Conservation (phyloP, 2,329 filamentous ascomycete genomes). For the Venturiaceae sp. region DNA sequence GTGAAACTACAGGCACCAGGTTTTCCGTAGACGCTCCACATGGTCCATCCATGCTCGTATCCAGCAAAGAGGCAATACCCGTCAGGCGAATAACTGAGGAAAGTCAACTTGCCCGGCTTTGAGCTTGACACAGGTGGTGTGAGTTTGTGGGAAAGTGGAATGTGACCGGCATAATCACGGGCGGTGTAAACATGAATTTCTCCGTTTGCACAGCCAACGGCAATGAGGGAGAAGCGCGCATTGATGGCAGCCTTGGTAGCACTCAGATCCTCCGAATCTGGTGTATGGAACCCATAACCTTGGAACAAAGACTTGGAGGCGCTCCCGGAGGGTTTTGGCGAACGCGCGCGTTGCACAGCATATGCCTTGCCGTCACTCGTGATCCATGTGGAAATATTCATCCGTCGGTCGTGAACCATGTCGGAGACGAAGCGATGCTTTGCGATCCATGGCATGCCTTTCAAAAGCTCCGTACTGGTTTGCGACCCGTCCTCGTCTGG, state of each 20-base stretch:
- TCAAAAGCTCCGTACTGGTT: slow-evolving; percentile 83
- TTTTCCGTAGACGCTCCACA: slow-evolving; percentile 96
- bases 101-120: slow-evolving; percentile 62
- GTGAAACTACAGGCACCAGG: slow-evolving; percentile 75
- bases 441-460: slow-evolving; percentile 75
- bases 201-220: slow-evolving; percentile 72
- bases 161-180: slow-evolving; percentile 86
- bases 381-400: slow-evolving; percentile 92
- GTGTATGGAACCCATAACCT: slow-evolving; percentile 82
- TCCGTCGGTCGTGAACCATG: slow-evolving; percentile 90
- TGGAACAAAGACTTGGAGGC: slow-evolving; percentile 51
- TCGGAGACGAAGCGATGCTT: slow-evolving; percentile 68
- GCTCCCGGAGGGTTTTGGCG: neutral
- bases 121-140: slow-evolving; percentile 51
- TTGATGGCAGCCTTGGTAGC: slow-evolving; percentile 78
- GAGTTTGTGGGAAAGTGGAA: slow-evolving; percentile 76
- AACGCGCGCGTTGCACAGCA: slow-evolving; percentile 62
- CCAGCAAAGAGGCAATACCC: slow-evolving; percentile 94
- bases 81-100: slow-evolving; percentile 81
- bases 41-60: slow-evolving; percentile 86
- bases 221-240: slow-evolving; percentile 87
- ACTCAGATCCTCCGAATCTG: slow-evolving; percentile 46
- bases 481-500: slow-evolving; percentile 74
- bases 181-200: slow-evolving; percentile 83
- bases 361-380: slow-evolving; percentile 81